Evolutionary conservation across 345 rosid species (phyloP), one percentile per base, ranked within the genome.

Genomic region (Erodium maritimum): DNA sequence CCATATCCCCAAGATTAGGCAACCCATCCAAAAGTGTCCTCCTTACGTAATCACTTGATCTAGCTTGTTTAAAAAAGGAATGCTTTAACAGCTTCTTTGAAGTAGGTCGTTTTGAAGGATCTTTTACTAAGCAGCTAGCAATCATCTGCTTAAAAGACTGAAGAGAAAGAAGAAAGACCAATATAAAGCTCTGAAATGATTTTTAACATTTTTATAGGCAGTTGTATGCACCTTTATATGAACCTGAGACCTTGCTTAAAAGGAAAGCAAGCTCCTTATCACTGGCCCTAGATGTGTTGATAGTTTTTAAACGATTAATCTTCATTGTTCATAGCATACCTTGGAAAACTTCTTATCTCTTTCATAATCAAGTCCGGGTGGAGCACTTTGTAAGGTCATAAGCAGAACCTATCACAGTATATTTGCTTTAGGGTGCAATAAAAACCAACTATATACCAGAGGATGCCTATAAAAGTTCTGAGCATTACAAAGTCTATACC

Each of bases 121-220:
- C 99, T 78, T 93, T 93, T 23, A 89, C 95, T 78, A 93, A 80
- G 79, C 99, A 93, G 66, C 97, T 93, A 23, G 99, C 99, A 64
- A 83, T 89, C 99, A 93, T 93, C 73, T 93, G 99, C 84, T 93
- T 93, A 73, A 93, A 93, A 64, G 95, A 89, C 99, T 89, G 77
- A 64, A 63, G 66, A 72, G 50, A 54, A 17, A 57, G 59, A 58
- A 68, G n/a, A n/a, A n/a, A n/a, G 56, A 76, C 20, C 46, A 62
- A 19, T 17, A 53, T n/a, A 9, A 65, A 24, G 59, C 48, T 14
- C n/a, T 57, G 52, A 10, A 3, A 22, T 46, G 52, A 59, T 50
- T 18, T 42, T 19, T 23, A 33, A 50, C 55, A 57, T 1, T 57
- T 19, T 50, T 22, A 21, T 51, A 70, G 33, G 33, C 33, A n/a